These are phyloP conservation scores for Pascua guehoae DNA, from an alignment of 1,284 basidiomycete species.

Conservation along the genomic window DNA sequence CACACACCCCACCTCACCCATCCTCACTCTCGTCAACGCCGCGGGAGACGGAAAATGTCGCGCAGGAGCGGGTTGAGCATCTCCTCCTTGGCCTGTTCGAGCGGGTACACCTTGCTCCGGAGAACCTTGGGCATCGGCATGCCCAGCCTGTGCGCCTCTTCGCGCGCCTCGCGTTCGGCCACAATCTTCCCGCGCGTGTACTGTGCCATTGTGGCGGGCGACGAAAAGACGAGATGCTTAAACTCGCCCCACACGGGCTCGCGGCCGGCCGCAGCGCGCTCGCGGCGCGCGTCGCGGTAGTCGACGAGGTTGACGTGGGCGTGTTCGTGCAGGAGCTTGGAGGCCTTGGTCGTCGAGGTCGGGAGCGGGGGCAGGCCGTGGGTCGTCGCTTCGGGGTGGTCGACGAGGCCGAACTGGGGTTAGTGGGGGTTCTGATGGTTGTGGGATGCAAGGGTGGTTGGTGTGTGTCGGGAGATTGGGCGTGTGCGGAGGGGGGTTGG, in stretches of 20 bases:
- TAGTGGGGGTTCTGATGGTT: not conserved
- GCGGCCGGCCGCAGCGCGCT: slow-evolving; percentile 1
- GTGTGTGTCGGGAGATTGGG: too few species aligned
- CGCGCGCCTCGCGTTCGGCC: not conserved
- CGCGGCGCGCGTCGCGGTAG: slow-evolving; percentile 32
- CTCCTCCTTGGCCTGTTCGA: not conserved
- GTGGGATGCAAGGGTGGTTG: too few species aligned
- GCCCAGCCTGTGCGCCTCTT: too few species aligned
- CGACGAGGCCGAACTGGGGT: slow-evolving; percentile 27
- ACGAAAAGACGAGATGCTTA: not conserved
- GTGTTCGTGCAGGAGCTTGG: slow-evolving; percentile 25
- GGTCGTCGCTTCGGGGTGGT: slow-evolving; percentile 9
- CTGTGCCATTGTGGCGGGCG: not conserved
- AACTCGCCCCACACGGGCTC: not conserved
- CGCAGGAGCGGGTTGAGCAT: not conserved
- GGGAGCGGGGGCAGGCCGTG: slow-evolving; percentile 24
- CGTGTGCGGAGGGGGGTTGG: too few species aligned
- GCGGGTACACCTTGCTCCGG: not conserved
- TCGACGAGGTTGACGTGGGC: slow-evolving; percentile 42
- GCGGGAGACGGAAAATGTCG: not conserved
- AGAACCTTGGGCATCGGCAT: too few species aligned
- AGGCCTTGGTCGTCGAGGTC: slow-evolving; percentile 28
- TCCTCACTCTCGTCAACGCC: not conserved
- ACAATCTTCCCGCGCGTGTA: not conserved
- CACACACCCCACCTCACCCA: not conserved